Evolutionary conservation across 345 rosid genomes (phyloP).

Genomic region (Dimocarpus longan): DNA sequence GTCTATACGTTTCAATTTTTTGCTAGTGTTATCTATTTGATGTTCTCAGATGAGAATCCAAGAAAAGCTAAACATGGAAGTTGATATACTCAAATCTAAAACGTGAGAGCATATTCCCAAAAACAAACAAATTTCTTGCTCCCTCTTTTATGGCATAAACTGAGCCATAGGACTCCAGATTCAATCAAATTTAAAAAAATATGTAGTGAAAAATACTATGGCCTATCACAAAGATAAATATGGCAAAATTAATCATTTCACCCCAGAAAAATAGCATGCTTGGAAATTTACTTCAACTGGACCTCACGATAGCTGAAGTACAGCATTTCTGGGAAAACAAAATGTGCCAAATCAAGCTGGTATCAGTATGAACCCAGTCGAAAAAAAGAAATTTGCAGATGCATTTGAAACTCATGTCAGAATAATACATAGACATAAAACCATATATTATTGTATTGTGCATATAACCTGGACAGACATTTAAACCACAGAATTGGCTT

Average conservation of each 20-base stretch:
- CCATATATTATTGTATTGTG: background rate
- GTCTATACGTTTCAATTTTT: background rate
- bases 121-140: background rate
- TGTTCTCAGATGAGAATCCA: background rate
- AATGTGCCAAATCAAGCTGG: background rate
- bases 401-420: background rate
- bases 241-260: slow-evolving; percentile 4
- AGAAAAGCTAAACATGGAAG: slow-evolving; percentile 1
- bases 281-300: background rate
- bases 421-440: background rate
- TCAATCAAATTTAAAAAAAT: background rate
- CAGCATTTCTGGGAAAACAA: background rate
- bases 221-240: too few species aligned
- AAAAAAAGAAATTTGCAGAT: background rate
- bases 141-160: slow-evolving; percentile 1
- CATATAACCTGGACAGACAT: background rate
- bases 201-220: background rate
- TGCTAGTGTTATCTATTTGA: background rate
- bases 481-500: background rate
- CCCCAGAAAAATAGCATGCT: background rate
- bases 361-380: background rate
- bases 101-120: background rate
- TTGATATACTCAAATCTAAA: background rate
- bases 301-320: background rate
- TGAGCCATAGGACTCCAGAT: background rate